A percentile compares a stretch with the other conserved stretches of the same genome.
Conservation (phyloP, 768 basidiomycete genomes). For the Hericium rajendrae region DNA sequence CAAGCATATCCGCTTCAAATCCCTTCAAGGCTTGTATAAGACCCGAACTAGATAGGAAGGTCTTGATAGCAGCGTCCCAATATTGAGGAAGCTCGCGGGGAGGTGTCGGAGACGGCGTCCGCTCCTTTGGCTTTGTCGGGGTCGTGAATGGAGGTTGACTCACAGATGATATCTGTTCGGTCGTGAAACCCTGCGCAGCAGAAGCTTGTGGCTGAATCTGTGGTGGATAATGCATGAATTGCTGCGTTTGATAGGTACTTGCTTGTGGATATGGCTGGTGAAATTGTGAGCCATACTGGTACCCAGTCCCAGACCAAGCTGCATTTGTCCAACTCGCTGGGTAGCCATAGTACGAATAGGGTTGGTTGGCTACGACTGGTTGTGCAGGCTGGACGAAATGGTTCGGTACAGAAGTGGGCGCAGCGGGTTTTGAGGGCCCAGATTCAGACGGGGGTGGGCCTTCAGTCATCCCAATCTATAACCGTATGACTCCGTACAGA, state of each 20-base stretch:
- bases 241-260: not conserved
- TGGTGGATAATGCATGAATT: conserved; percentile 9
- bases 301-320: conserved; percentile 8
- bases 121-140: conserved; percentile 1
- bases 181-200: too few species aligned
- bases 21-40: conserved; percentile 17
- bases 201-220: not conserved
- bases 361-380: conserved; percentile 6
- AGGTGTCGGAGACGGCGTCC: conserved; percentile 8
- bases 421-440: conserved; percentile 1
- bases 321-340: conserved; percentile 15
- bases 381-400: not conserved
- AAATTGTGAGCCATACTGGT: conserved; percentile 13
- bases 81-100: conserved; percentile 10
- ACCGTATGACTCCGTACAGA: conserved; percentile 1
- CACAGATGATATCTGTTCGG: not conserved
- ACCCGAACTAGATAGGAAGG: conserved; percentile 15
- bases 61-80: conserved; percentile 15
- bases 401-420: too few species aligned
- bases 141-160: not conserved
- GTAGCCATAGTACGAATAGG: conserved; percentile 17
- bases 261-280: conserved; percentile 9
- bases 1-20: conserved; percentile 20
- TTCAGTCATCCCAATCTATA: conserved; percentile 4
- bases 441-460: conserved; percentile 9